Evolutionary conservation across 1,284 basidiomycete genomes (phyloP).

Genomic region (Puccinia novopanici): DNA sequence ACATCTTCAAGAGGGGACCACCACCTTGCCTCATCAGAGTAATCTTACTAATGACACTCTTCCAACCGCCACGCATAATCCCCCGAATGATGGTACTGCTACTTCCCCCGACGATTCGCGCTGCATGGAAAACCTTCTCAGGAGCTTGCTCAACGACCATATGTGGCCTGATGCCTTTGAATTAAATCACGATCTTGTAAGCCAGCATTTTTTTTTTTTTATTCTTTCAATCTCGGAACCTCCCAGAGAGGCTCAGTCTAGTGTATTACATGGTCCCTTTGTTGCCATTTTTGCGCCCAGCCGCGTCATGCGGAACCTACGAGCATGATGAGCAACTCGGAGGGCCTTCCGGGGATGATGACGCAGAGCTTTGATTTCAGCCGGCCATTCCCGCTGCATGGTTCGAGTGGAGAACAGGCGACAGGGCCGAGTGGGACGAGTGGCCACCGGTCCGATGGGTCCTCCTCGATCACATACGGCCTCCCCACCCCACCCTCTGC

Average conservation of each 20-base stretch:
- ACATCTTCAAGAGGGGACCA: neutral
- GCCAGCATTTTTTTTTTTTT: neutral
- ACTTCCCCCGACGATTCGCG: neutral
- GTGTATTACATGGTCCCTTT: neutral
- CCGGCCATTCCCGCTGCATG: neutral
- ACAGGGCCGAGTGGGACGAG: neutral
- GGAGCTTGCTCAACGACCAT: conserved; percentile 8
- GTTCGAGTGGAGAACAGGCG: neutral
- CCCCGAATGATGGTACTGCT: neutral
- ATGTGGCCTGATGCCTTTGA: conserved; percentile 10
- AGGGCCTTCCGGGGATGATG: neutral
- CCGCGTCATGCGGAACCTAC: neutral
- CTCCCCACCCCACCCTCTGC: conserved; percentile 8
- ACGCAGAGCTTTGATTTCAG: conserved; percentile 5
- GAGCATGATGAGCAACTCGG: neutral
- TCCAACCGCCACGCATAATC: neutral
- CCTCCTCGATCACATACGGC: neutral
- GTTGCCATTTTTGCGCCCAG: neutral
- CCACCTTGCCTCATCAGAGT: neutral
- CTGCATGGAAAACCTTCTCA: neutral
- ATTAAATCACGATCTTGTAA: conserved; percentile 15
- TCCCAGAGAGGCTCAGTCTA: neutral
- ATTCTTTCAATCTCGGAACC: neutral
- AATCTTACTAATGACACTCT: too few species aligned
- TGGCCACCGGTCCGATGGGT: conserved; percentile 10